These are phyloP conservation scores for Pythium oligandrum DNA, from an alignment of 352 stramenopile species.

Conservation along the genomic window DNA sequence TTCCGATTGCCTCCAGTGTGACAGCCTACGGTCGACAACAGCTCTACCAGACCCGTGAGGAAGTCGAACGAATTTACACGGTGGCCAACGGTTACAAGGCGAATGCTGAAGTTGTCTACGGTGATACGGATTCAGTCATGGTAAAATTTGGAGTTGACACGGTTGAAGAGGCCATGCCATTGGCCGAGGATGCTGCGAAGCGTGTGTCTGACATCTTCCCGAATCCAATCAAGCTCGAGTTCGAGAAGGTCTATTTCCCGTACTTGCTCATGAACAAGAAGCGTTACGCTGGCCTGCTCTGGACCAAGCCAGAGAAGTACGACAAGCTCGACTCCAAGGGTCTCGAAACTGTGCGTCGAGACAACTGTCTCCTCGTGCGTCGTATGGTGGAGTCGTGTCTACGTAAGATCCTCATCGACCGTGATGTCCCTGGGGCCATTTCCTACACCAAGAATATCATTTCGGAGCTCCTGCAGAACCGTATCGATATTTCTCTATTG, in stretches of 20 bases:
- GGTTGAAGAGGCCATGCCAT: slow-evolving; percentile 96
- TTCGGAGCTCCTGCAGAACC: slow-evolving; percentile 98
- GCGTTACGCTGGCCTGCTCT: slow-evolving; percentile 80
- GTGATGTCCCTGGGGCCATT: slow-evolving; percentile 94
- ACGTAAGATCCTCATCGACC: slow-evolving; percentile 98
- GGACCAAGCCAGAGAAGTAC: slow-evolving; percentile 93
- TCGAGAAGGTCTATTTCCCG: slow-evolving; percentile 99
- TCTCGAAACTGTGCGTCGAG: slow-evolving; percentile 98
- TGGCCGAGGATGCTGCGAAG: slow-evolving; percentile 96
- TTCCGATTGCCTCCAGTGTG: slow-evolving; percentile 97
- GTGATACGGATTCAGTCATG: slow-evolving; percentile 99
- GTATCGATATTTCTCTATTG: slow-evolving; percentile 99
- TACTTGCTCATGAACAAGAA: slow-evolving; percentile 99
- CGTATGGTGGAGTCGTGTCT: slow-evolving; percentile 97
- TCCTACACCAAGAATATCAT: slow-evolving; percentile 98
- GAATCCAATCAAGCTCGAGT: slow-evolving; percentile 97
- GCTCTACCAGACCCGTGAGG: slow-evolving; percentile 95
- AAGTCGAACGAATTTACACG: slow-evolving; percentile 96
- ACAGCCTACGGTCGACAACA: slow-evolving; percentile 98
- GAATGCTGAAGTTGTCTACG: slow-evolving; percentile 98
- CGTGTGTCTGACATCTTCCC: slow-evolving; percentile 96
- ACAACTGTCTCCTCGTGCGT: slow-evolving; percentile 98
- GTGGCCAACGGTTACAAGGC: slow-evolving; percentile 90
- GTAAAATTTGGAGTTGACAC: slow-evolving; percentile 98
- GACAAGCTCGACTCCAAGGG: slow-evolving; percentile 99